Evolutionary conservation across 1,139 yeast genomes (phyloP).

Genomic region (Geotrichum restrictum): DNA sequence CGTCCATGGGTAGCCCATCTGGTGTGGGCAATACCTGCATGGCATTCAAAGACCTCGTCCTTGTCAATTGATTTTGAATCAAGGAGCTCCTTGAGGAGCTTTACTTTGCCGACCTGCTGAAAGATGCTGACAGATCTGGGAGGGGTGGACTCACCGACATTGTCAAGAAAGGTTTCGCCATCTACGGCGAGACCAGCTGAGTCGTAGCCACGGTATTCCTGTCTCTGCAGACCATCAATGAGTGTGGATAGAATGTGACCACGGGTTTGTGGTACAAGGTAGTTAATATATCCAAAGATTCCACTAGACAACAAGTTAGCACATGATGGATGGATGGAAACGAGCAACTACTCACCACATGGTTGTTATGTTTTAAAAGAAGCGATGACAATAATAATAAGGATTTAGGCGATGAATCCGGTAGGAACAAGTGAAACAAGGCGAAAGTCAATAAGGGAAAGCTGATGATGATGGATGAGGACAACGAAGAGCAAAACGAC

Average conservation of each 20-base stretch:
- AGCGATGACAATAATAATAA: background rate
- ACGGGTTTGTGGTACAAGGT: conserved; percentile 83
- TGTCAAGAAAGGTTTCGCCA: conserved; percentile 56
- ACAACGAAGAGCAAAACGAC: conserved; percentile 24
- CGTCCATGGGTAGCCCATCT: conserved; percentile 99
- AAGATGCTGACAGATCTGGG: conserved; percentile 54
- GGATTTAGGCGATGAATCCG: background rate
- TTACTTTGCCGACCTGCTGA: conserved; percentile 91
- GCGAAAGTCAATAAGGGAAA: conserved; percentile 26
- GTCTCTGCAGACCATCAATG: conserved; percentile 84
- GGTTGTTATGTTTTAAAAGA: background rate
- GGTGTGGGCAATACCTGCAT: conserved; percentile 96
- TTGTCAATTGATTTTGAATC: conserved; percentile 51
- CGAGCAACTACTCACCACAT: conserved; percentile 19
- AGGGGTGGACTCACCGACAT: conserved; percentile 30
- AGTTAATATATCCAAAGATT: conserved; percentile 96
- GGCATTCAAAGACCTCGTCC: conserved; percentile 66
- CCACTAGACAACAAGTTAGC: conserved; percentile 53
- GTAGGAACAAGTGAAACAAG: conserved; percentile 19
- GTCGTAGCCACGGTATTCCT: conserved; percentile 98
- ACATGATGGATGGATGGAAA: background rate
- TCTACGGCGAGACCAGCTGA: conserved; percentile 95
- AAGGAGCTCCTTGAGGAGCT: conserved; percentile 68
- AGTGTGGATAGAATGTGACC: conserved; percentile 89
- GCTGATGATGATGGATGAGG: conserved; percentile 27